Conservation (phyloP, 371 early-diverging fungal species). For the Capillidium heterosporum region DNA sequence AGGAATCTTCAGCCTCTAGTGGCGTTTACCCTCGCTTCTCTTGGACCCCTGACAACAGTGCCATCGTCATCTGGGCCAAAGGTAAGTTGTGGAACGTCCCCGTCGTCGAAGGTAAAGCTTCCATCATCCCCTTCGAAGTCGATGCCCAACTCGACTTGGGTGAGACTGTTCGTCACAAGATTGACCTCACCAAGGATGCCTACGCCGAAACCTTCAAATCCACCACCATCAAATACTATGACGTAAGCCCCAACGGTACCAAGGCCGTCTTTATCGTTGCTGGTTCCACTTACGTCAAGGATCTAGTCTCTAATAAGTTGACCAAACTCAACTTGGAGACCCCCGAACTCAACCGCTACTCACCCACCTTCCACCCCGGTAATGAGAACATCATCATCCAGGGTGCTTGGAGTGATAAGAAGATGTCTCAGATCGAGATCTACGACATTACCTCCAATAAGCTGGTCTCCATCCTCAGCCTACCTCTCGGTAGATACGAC, state of each 20-base stretch:
- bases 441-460: not conserved
- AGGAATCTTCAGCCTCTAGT: not conserved
- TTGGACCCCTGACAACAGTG: not conserved
- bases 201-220: not conserved
- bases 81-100: not conserved
- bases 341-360: not conserved
- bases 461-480: not conserved
- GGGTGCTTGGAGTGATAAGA: not conserved
- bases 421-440: not conserved
- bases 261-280: not conserved
- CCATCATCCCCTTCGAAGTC: not conserved
- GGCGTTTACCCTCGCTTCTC: not conserved
- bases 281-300: not conserved
- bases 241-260: not conserved
- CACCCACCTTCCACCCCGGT: not conserved
- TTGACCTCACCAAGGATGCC: not conserved
- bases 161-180: not conserved
- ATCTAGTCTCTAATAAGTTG: not conserved
- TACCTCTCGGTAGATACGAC: not conserved
- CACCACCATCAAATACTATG: not conserved
- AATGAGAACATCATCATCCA: not conserved
- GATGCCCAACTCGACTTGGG: not conserved
- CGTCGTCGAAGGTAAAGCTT: not conserved
- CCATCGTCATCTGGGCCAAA: slow-evolving; percentile 2
- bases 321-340: not conserved